Percentiles rank a stretch among this genome's conserved stretches.
These are phyloP conservation scores for Harringtonia aguacate DNA, from an alignment of 2,329 filamentous ascomycete genomes.

Conservation along the genomic window DNA sequence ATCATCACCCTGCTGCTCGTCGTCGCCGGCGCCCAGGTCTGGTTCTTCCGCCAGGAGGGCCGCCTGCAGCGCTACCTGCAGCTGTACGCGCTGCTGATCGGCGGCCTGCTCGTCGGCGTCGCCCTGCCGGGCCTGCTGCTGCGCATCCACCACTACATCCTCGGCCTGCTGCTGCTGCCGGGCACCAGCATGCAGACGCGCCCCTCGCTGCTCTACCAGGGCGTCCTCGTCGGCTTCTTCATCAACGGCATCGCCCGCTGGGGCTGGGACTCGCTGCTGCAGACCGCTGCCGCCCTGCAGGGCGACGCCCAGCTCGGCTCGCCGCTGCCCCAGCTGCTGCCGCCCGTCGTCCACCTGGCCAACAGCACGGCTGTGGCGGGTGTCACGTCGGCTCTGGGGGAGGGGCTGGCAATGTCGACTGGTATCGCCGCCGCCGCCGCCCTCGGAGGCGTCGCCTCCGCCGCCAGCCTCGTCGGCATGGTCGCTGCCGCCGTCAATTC, in stretches of 20 bases:
- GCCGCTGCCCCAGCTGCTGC: constrained; percentile 42
- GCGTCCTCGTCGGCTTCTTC: constrained; percentile 80
- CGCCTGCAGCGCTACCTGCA: constrained; percentile 67
- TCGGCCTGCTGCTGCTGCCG: constrained; percentile 75
- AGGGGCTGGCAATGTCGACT: background rate
- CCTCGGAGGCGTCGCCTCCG: background rate
- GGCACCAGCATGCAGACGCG: constrained; percentile 85
- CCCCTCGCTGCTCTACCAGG: constrained; percentile 76
- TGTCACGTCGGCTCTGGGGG: constrained; percentile 12
- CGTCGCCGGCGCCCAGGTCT: constrained; percentile 67
- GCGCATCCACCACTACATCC: constrained; percentile 90
- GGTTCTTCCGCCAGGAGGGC: constrained; percentile 77
- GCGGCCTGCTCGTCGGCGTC: constrained; percentile 58
- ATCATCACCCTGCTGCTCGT: constrained; percentile 61
- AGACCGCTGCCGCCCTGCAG: constrained; percentile 65
- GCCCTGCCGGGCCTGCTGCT: constrained; percentile 67
- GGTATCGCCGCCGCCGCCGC: background rate
- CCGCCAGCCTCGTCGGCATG: background rate
- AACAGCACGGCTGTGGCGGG: constrained; percentile 7
- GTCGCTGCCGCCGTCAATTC: constrained; percentile 33
- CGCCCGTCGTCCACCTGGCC: constrained; percentile 32
- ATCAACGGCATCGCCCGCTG: constrained; percentile 89
- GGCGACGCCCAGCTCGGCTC: constrained; percentile 56
- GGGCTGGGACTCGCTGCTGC: constrained; percentile 83
- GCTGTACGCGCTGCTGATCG: constrained; percentile 61